A percentile compares a stretch with the other conserved stretches of the same genome.
Conservation (phyloP, 495 filamentous ascomycete species). For the Venustampulla echinocandica region DNA sequence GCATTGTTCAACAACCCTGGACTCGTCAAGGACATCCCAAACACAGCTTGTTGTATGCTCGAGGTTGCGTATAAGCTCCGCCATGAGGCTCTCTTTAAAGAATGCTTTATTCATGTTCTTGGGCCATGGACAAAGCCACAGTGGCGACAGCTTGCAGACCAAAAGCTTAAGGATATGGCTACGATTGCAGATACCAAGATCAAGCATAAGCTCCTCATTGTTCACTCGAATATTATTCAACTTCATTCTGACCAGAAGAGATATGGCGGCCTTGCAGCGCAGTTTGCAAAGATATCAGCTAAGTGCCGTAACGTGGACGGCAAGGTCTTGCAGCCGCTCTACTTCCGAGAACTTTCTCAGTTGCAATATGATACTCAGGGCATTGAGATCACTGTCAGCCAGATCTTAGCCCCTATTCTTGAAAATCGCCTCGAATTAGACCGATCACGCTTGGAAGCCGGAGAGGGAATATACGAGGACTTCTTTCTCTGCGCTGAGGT, state of each 20-base stretch:
- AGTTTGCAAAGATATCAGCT: neutral
- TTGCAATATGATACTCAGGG: neutral
- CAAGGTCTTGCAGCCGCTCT: neutral
- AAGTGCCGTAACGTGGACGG: neutral
- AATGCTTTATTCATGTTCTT: slow-evolving; percentile 4
- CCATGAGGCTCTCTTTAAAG: slow-evolving; percentile 4
- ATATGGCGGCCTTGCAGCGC: neutral
- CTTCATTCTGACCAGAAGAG: neutral
- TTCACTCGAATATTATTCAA: neutral
- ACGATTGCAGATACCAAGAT: neutral
- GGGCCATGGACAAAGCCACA: slow-evolving; percentile 4
- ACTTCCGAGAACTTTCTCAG: neutral
- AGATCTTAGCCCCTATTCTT: neutral
- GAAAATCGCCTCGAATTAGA: neutral
- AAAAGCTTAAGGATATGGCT: neutral
- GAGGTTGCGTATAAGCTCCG: neutral
- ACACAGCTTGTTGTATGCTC: neutral
- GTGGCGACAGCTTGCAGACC: neutral
- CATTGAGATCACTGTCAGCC: neutral
- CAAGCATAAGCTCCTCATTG: neutral
- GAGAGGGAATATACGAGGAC: neutral
- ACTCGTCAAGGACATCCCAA: neutral
- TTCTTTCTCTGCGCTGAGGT: slow-evolving; percentile 1
- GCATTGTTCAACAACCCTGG: neutral
- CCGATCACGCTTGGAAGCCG: neutral